A percentile compares a stretch with the other conserved stretches of the same genome.
These are phyloP conservation scores for Penstemon newberryi DNA, from an alignment of 257 asterid species.

Conservation along the genomic window DNA sequence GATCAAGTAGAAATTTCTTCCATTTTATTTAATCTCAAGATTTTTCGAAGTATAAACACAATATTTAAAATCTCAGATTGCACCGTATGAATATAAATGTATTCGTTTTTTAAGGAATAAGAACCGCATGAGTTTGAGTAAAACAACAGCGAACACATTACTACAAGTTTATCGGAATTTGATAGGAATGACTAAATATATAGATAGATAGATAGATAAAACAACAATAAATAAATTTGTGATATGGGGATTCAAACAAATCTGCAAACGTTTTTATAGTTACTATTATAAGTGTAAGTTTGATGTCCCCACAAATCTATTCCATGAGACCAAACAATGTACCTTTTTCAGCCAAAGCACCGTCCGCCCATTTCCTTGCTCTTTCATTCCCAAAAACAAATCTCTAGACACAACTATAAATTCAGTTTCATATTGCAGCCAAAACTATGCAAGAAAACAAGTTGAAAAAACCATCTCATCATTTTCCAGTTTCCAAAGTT, in stretches of 20 bases:
- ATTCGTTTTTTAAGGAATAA: background rate
- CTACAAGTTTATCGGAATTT: too few relatives aligned
- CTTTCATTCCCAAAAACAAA: conserved; percentile 12
- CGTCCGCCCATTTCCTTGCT: conserved; percentile 26
- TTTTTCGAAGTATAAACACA: too few relatives aligned
- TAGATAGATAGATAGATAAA: too few relatives aligned
- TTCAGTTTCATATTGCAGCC: conserved; percentile 22
- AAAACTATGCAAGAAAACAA: background rate
- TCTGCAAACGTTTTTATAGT: conserved; percentile 32
- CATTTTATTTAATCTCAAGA: too few relatives aligned
- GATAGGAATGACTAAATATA: background rate
- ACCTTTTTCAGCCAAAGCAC: conserved; percentile 1
- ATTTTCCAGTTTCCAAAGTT: background rate
- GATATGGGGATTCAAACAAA: conserved; percentile 12
- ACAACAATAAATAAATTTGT: background rate
- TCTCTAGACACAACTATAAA: conserved; percentile 25
- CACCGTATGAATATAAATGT: background rate
- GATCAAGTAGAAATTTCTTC: too few relatives aligned
- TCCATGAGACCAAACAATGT: background rate
- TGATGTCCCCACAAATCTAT: conserved; percentile 29
- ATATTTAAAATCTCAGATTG: too few relatives aligned
- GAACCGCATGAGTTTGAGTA: background rate
- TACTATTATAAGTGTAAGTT: background rate
- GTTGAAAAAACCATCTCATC: background rate
- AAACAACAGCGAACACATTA: background rate